Conservation (phyloP, 2,329 filamentous ascomycete species). For the Diaporthe sp. region DNA sequence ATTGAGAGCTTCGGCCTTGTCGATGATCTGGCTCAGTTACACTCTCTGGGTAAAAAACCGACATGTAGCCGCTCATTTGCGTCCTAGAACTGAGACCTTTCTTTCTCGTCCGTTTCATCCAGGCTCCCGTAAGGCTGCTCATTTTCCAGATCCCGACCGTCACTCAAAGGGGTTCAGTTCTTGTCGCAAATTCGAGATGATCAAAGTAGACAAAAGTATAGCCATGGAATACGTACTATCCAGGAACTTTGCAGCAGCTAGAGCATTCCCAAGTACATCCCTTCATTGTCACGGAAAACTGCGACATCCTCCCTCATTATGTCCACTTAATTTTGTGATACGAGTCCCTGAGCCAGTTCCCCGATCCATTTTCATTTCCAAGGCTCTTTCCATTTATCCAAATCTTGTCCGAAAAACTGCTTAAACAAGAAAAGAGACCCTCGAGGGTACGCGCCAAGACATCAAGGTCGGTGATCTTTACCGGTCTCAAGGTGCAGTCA, state of each 20-base stretch:
- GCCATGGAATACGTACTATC: not conserved
- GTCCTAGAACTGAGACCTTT: not conserved
- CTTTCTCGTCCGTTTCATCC: not conserved
- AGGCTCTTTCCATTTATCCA: not conserved
- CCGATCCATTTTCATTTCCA: not conserved
- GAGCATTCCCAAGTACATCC: not conserved
- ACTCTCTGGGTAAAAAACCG: not conserved
- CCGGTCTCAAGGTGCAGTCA: not conserved
- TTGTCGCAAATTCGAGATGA: accelerated
- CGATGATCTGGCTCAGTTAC: not conserved
- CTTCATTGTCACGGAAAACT: not conserved
- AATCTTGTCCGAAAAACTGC: not conserved
- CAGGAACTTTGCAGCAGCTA: not conserved
- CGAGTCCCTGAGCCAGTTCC: not conserved
- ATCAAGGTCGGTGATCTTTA: not conserved
- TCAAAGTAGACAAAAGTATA: not conserved
- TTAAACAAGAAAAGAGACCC: not conserved
- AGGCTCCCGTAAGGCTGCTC: not conserved
- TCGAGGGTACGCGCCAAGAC: not conserved
- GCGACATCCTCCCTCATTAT: not conserved
- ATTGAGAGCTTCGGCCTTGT: not conserved
- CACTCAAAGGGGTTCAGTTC: not conserved
- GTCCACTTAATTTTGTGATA: not conserved
- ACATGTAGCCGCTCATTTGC: not conserved
- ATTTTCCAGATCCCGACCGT: not conserved